A percentile compares a stretch with the other conserved stretches of the same genome.
These are phyloP conservation scores for Colletotrichum gigasporum DNA, from an alignment of 2,329 filamentous ascomycete genomes.

Conservation along the genomic window DNA sequence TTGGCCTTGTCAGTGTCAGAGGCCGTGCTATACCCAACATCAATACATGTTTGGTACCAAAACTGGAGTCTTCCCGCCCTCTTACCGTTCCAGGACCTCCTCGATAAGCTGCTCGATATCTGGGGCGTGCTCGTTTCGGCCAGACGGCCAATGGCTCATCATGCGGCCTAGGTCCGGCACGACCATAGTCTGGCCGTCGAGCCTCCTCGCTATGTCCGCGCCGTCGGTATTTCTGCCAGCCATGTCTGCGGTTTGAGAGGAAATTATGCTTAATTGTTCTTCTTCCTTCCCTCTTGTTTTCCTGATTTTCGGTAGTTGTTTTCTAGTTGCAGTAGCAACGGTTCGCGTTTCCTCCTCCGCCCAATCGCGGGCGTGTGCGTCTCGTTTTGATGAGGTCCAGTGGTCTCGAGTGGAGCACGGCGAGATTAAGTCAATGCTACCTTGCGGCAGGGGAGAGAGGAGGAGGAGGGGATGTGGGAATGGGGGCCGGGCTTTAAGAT, in stretches of 20 bases:
- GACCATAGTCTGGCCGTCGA: constrained; percentile 19
- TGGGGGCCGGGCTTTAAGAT: no score
- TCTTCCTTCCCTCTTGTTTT: neutral
- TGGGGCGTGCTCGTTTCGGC: neutral
- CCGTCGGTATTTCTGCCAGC: constrained; percentile 9
- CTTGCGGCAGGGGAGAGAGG: neutral
- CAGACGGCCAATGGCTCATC: constrained; percentile 26
- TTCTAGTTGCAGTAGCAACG: neutral
- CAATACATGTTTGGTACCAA: neutral
- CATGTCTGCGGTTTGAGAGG: neutral
- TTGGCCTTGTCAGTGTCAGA: constrained; percentile 2
- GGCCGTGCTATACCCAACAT: neutral
- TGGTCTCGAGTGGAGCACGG: constrained; percentile 20
- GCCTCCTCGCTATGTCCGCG: constrained; percentile 14
- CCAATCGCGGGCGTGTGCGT: constrained; percentile 3
- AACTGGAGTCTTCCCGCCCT: neutral
- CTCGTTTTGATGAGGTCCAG: constrained; percentile 10
- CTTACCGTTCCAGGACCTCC: constrained; percentile 8
- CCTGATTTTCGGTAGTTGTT: neutral
- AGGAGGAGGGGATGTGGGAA: neutral
- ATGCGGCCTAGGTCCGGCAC: constrained; percentile 17
- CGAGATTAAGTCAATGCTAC: constrained; percentile 31
- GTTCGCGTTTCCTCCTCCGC: neutral
- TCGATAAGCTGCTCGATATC: constrained; percentile 7
- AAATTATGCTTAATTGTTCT: neutral